Conservation (phyloP, 164 flowering plant genomes). For the Chimonanthus praecox region DNA sequence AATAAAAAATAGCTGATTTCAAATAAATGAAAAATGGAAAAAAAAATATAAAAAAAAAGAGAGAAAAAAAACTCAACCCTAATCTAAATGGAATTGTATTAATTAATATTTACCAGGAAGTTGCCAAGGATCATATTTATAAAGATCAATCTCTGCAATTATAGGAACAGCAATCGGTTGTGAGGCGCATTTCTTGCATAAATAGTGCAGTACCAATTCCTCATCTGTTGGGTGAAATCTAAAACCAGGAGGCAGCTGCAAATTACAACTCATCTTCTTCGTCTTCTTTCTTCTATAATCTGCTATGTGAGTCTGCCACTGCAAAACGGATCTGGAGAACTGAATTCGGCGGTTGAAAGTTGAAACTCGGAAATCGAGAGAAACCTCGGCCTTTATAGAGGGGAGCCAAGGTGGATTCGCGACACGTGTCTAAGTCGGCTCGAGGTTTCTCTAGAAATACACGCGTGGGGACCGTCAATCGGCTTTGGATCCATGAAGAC, state of each 20-base stretch:
- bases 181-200: conserved; percentile 13
- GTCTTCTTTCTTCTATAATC: too few species aligned
- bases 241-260: conserved; percentile 16
- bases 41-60: too few species aligned
- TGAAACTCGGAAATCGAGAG: not conserved
- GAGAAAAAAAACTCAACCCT: too few species aligned
- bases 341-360: conserved; percentile 1
- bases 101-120: conserved; percentile 13
- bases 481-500: not conserved
- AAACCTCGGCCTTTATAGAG: conserved; percentile 34
- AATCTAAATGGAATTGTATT: too few species aligned
- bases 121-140: conserved; percentile 15
- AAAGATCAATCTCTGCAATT: conserved; percentile 19
- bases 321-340: too few species aligned
- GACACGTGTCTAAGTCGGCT: conserved; percentile 5
- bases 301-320: too few species aligned
- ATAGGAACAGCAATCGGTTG: conserved; percentile 18
- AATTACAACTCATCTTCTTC: conserved; percentile 6
- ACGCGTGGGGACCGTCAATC: not conserved
- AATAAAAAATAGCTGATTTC: too few species aligned
- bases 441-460: not conserved
- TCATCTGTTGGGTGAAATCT: conserved; percentile 16
- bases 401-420: conserved; percentile 3
- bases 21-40: too few species aligned
- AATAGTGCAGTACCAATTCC: conserved; percentile 14